A percentile compares a stretch with the other conserved stretches of the same genome.
Evolutionary conservation across 768 basidiomycete genomes (phyloP).

Genomic region (Rhizopogon roseolus): DNA sequence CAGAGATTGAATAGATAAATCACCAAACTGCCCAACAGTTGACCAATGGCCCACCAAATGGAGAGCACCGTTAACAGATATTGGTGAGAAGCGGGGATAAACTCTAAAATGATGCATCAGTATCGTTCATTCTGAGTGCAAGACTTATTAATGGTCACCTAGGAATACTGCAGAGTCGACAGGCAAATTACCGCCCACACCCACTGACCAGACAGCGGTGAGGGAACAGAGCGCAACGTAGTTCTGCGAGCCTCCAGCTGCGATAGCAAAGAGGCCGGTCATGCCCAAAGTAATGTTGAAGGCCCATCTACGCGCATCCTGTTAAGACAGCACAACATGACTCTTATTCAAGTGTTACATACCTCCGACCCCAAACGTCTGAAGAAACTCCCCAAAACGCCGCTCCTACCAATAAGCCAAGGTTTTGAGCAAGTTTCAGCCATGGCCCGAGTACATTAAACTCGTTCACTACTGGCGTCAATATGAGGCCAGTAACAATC

Average conservation of each 20-base stretch:
- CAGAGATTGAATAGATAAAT: neutral
- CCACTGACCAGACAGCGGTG: slow-evolving; percentile 56
- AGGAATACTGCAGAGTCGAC: slow-evolving; percentile 77
- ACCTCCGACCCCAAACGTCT: slow-evolving; percentile 72
- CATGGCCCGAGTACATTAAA: slow-evolving; percentile 58
- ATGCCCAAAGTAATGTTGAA: slow-evolving; percentile 72
- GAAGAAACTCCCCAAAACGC: slow-evolving; percentile 64
- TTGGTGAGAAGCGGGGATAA: slow-evolving; percentile 67
- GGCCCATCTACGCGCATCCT: slow-evolving; percentile 39
- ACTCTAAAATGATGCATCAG: slow-evolving; percentile 37
- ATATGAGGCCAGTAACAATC: slow-evolving; percentile 63
- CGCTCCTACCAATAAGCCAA: slow-evolving; percentile 67
- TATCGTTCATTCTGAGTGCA: neutral
- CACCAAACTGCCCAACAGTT: slow-evolving; percentile 51
- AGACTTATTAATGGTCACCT: slow-evolving; percentile 32
- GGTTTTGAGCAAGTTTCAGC: slow-evolving; percentile 65
- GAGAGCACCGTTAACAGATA: slow-evolving; percentile 72
- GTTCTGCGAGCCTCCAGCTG: slow-evolving; percentile 57
- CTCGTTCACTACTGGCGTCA: slow-evolving; percentile 59
- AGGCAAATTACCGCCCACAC: slow-evolving; percentile 70
- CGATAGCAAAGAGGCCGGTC: slow-evolving; percentile 58
- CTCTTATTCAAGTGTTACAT: neutral
- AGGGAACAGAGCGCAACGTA: slow-evolving; percentile 47
- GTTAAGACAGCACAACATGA: slow-evolving; percentile 6
- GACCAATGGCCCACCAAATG: slow-evolving; percentile 79